phyloP scores from a whole-genome alignment of 2,329 filamentous ascomycete species.

The Ophiostoma quercus region DNA sequence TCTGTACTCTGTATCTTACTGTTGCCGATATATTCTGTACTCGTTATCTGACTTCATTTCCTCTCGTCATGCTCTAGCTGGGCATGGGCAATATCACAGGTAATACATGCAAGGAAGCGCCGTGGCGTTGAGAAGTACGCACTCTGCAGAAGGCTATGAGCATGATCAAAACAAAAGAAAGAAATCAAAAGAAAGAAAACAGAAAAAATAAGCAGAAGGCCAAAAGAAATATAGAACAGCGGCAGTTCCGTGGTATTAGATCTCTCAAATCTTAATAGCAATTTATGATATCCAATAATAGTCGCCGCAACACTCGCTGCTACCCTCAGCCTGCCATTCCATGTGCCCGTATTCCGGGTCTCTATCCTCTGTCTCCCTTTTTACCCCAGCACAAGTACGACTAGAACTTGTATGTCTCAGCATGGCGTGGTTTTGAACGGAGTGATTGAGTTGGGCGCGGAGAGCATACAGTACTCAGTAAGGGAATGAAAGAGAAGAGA shows the following conservation, averaged over 20 bases:
- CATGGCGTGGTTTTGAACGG: neutral
- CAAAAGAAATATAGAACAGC: slow-evolving; percentile 11
- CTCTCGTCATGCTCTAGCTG: neutral
- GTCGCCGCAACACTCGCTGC: neutral
- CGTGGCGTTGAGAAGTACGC: slow-evolving; percentile 1
- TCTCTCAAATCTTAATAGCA: neutral
- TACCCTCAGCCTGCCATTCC: neutral
- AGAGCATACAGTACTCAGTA: neutral
- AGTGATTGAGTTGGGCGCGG: neutral
- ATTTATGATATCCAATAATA: neutral
- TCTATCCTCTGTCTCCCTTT: neutral
- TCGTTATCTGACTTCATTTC: neutral
- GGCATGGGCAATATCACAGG: neutral
- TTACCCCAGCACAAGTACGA: neutral
- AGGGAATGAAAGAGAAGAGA: neutral
- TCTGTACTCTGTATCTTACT: no score
- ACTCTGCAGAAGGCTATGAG: neutral
- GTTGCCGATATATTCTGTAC: no score
- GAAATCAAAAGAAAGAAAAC: neutral
- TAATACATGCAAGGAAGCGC: neutral
- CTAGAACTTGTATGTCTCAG: neutral
- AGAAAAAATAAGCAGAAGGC: no score
- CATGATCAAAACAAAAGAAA: neutral
- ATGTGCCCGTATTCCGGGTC: neutral
- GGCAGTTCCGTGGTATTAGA: neutral